Conservation (phyloP, 179 eudicot species). For the Drosera spatulata region DNA sequence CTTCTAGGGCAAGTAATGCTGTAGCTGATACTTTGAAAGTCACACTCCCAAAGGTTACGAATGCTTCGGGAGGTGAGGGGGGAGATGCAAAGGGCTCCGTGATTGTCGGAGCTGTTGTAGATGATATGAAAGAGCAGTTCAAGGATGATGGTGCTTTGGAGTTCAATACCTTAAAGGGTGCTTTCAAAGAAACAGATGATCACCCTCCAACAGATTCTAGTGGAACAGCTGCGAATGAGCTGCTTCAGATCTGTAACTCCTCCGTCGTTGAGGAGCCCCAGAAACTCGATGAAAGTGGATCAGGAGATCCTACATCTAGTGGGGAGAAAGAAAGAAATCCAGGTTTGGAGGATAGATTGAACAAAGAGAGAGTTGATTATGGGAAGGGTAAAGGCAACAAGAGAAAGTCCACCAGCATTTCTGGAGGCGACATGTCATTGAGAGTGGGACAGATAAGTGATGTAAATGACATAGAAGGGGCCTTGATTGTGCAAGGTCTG, state of each 20-base stretch:
- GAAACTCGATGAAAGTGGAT: conserved; percentile 2
- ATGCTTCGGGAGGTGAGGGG: conserved; percentile 3
- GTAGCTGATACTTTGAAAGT: conserved; percentile 8
- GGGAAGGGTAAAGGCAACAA: conserved; percentile 15
- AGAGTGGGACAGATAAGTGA: conserved; percentile 9
- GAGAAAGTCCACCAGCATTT: conserved; percentile 9
- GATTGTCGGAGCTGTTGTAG: neutral
- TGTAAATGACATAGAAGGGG: conserved; percentile 5
- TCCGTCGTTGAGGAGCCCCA: conserved; percentile 2
- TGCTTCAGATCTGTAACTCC: conserved; percentile 1
- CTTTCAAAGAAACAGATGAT: conserved; percentile 4
- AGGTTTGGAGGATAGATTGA: conserved; percentile 11
- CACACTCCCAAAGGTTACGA: conserved; percentile 4
- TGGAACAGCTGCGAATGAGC: conserved; percentile 1
- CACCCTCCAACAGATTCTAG: conserved; percentile 8
- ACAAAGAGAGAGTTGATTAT: conserved; percentile 22
- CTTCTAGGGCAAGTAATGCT: conserved; percentile 15
- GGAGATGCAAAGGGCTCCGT: conserved; percentile 1
- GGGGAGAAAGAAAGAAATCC: conserved; percentile 6
- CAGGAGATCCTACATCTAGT: conserved; percentile 1
- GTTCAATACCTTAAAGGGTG: conserved; percentile 7
- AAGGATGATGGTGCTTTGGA: conserved; percentile 4
- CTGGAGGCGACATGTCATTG: conserved; percentile 2
- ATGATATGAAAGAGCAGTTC: conserved; percentile 5
- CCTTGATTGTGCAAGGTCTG: conserved; percentile 28